Evolutionary conservation across 805 yeast species (phyloP).

Genomic region (Hemisphaericaspora nanyangensis): DNA sequence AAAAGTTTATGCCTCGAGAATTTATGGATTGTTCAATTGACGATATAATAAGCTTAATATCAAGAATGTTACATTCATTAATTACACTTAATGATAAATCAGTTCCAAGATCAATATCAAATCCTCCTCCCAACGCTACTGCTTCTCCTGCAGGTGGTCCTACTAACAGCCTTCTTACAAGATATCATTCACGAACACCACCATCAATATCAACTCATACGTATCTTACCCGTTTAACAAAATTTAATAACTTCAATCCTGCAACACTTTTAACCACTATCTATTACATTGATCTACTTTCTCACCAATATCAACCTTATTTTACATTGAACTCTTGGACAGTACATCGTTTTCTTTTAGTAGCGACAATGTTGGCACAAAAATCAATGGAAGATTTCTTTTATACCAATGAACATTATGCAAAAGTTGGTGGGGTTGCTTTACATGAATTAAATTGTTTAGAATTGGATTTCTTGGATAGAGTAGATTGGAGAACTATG

Average conservation of each 20-base stretch:
- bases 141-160: conserved; percentile 13
- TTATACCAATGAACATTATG: conserved; percentile 90
- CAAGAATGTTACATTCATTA: conserved; percentile 76
- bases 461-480: conserved; percentile 79
- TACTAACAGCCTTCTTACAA: conserved; percentile 48
- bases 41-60: conserved; percentile 65
- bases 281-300: conserved; percentile 85
- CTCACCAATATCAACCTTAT: conserved; percentile 66
- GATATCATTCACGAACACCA: conserved; percentile 92
- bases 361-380: conserved; percentile 87
- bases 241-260: conserved; percentile 81
- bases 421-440: conserved; percentile 93
- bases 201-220: conserved; percentile 81
- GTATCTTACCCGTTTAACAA: conserved; percentile 71
- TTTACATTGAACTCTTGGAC: conserved; percentile 89
- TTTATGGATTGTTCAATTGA: conserved; percentile 67
- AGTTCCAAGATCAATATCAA: conserved; percentile 31
- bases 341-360: conserved; percentile 84
- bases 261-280: conserved; percentile 77
- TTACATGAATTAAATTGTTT: conserved; percentile 76
- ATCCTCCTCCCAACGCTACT: conserved; percentile 25
- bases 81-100: conserved; percentile 68
- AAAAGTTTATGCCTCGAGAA: conserved; percentile 35
- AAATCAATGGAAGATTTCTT: conserved; percentile 92
- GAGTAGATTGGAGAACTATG: conserved; percentile 66